Evolutionary conservation across 2,329 filamentous ascomycete species (phyloP), one percentile per base, ranked within the genome.

Genomic region (Ceratocystis papillata): DNA sequence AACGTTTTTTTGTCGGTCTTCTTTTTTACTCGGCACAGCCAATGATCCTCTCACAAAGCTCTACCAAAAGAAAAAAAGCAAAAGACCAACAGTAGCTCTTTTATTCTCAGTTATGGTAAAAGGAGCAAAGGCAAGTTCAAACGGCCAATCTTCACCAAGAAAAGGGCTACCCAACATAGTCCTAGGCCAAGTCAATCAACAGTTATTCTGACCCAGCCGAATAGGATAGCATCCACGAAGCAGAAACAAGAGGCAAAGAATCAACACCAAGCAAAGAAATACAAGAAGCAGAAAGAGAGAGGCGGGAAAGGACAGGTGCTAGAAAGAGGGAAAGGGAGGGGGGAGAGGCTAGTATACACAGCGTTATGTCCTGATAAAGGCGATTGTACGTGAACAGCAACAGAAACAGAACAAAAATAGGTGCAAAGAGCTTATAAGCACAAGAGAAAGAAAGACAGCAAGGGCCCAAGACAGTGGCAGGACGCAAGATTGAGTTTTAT

Each of bases 341-440:
- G n/a, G 4, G n/a, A 55, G 28, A 7, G 55, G 55, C 41, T 66
- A 63, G 48, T 66, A 53, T 66, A 66, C 64, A 66, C 64, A 62
- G 64, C 53, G 64, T 25, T 57, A 62, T 63, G 64, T 50, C 59
- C 59, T 41, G 37, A 10, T 33, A 20, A 30, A 63, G 46, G 46
- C 28, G 37, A 50, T 37, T 30, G 53, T 44, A 61, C 59, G 15
- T n/a, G 17, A 65, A 60, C 44, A 62, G 20, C 33, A 65, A 46
- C 12, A 60, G 20, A 62, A 50, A 7, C n/a, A 50, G 50, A 53
- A 66, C 33, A 55, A 55, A 6, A 62, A 28, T 45, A 46, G 55
- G 50, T 20, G 22, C 62, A 53, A 33, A 64, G 48, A 44, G 45
- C 30, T 28, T 55, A 30, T 55, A 46, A 62, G 64, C 50, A 41